phyloP scores from a whole-genome alignment of 2,329 filamentous ascomycete species.

The Colletotrichum navitas region DNA sequence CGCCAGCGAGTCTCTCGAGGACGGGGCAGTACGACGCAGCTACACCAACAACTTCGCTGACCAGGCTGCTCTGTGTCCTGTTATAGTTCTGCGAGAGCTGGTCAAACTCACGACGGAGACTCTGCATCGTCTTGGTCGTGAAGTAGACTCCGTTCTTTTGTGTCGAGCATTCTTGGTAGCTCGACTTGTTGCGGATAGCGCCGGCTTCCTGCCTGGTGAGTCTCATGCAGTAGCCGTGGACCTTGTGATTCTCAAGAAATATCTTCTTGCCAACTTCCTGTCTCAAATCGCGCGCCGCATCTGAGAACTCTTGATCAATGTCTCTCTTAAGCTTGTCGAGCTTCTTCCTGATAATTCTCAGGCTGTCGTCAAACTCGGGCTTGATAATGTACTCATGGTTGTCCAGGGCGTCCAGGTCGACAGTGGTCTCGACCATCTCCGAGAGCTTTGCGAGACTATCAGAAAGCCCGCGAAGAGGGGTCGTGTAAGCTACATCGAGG shows the following conservation, averaged over 20 bases:
- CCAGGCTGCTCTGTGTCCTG: slow-evolving; percentile 89
- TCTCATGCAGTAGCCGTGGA: slow-evolving; percentile 96
- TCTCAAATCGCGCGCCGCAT: slow-evolving; percentile 82
- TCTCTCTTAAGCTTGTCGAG: slow-evolving; percentile 86
- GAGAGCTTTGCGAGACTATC: slow-evolving; percentile 87
- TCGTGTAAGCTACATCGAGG: slow-evolving; percentile 87
- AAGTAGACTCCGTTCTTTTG: slow-evolving; percentile 99
- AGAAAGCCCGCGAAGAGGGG: slow-evolving; percentile 81
- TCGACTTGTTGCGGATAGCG: slow-evolving; percentile 90
- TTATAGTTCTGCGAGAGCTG: slow-evolving; percentile 96
- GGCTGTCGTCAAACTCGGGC: slow-evolving; percentile 92
- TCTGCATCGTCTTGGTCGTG: slow-evolving; percentile 85
- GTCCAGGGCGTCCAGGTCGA: slow-evolving; percentile 94
- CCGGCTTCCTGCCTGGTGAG: slow-evolving; percentile 91
- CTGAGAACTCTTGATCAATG: slow-evolving; percentile 85
- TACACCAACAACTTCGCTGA: slow-evolving; percentile 91
- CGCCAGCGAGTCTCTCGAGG: slow-evolving; percentile 86
- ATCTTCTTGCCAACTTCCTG: slow-evolving; percentile 99
- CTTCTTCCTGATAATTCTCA: slow-evolving; percentile 90
- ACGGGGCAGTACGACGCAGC: slow-evolving; percentile 96
- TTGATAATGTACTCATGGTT: slow-evolving; percentile 99
- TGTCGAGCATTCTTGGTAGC: slow-evolving; percentile 95
- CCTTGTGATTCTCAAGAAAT: slow-evolving; percentile 95
- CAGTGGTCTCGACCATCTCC: slow-evolving; percentile 98
- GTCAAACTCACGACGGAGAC: slow-evolving; percentile 89